phyloP scores from a whole-genome alignment of 768 basidiomycete genomes.

The Mycena galopus region DNA sequence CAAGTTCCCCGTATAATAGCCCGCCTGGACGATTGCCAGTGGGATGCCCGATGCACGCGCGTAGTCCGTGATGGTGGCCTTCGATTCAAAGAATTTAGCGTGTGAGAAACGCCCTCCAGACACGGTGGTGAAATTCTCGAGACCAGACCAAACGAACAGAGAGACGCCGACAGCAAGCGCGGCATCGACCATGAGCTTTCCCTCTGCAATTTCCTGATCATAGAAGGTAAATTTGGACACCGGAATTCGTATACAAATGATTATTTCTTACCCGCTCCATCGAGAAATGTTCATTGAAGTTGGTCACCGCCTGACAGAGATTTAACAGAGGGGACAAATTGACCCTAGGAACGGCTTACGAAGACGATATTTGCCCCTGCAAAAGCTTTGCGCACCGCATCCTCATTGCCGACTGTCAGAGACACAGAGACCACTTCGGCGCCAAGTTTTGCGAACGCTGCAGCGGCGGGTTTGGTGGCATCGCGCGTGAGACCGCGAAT shows the following conservation, averaged over 20 bases:
- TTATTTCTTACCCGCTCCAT: not conserved
- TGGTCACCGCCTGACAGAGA: constrained; percentile 9
- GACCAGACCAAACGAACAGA: constrained; percentile 24
- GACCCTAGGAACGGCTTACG: not conserved
- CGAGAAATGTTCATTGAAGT: constrained; percentile 10
- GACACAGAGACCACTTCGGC: constrained; percentile 5
- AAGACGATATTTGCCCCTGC: constrained; percentile 18
- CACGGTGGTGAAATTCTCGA: constrained; percentile 3
- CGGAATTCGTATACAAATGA: not conserved
- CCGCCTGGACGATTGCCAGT: constrained; percentile 17
- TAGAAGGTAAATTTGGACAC: not conserved
- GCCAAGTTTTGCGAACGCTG: not conserved
- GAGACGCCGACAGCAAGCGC: constrained; percentile 6
- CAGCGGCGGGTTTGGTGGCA: not conserved
- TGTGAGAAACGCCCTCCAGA: not conserved
- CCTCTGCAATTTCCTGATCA: constrained; percentile 19
- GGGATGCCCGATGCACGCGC: constrained; percentile 2
- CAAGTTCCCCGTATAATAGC: constrained; percentile 12
- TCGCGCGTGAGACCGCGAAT: constrained; percentile 29
- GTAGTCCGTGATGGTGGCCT: constrained; percentile 11
- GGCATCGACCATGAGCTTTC: constrained; percentile 26
- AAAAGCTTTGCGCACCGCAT: constrained; percentile 1
- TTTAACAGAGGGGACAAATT: not conserved
- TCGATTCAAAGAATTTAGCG: constrained; percentile 16
- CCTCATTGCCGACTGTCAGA: constrained; percentile 1